A percentile compares a stretch with the other conserved stretches of the same genome.
Evolutionary conservation across 768 basidiomycete species (phyloP).

Genomic region (Leccinum olivaceopallidum): DNA sequence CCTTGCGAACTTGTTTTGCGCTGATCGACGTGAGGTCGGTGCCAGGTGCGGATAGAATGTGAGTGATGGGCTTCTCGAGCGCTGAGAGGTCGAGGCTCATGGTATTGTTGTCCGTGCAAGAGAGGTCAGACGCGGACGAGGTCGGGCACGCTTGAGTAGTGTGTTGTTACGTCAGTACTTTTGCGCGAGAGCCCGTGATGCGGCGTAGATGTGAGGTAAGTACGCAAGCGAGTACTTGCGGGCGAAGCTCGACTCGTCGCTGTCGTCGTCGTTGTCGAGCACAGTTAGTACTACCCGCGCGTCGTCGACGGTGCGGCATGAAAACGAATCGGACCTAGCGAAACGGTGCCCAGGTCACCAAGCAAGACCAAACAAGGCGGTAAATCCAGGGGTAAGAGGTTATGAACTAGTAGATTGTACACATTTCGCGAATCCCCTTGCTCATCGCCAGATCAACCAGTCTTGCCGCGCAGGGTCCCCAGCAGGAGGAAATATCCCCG

Average conservation of each 20-base stretch:
- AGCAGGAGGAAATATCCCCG: slow-evolving; percentile 59
- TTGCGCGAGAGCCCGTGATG: no score
- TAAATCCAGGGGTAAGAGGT: no score
- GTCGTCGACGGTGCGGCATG: slow-evolving; percentile 8
- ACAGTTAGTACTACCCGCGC: not conserved
- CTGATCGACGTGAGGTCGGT: slow-evolving; percentile 79
- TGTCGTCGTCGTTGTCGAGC: slow-evolving; percentile 10
- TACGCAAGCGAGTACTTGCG: not conserved
- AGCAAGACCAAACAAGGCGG: slow-evolving; percentile 26
- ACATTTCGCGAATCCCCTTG: not conserved
- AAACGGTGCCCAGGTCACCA: slow-evolving; percentile 12
- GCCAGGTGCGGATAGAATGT: slow-evolving; percentile 74
- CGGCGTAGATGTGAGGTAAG: not conserved
- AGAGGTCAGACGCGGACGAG: not conserved
- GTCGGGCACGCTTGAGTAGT: slow-evolving; percentile 1
- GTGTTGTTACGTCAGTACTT: no score
- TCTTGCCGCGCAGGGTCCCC: slow-evolving; percentile 66
- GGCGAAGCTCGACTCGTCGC: slow-evolving; percentile 1
- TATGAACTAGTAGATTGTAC: not conserved
- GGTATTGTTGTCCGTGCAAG: slow-evolving; percentile 3
- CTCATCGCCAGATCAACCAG: slow-evolving; percentile 55
- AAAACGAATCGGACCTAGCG: slow-evolving; percentile 1
- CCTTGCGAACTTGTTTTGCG: slow-evolving; percentile 86
- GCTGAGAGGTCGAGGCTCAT: slow-evolving; percentile 56
- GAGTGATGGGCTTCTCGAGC: slow-evolving; percentile 61